Evolutionary conservation across 2,329 filamentous ascomycete species (phyloP), one percentile per base, ranked within the genome.

Genomic region (Sphaceloma murrayae): DNA sequence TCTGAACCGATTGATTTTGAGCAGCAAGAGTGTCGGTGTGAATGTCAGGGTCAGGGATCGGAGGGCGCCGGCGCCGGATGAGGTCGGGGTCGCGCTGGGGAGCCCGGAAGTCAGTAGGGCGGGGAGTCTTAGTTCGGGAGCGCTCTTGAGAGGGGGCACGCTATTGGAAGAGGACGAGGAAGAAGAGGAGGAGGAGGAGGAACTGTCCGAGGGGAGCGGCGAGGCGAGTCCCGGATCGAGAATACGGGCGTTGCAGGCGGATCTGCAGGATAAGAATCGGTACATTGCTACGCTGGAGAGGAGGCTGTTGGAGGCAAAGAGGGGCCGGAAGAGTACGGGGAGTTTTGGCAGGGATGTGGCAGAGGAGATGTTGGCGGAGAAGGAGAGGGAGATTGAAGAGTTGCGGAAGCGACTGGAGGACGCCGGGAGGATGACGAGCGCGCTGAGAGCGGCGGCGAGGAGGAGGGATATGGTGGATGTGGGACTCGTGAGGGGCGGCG

Each of bases 261-360:
- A 98, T 61, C 74, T 98, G 34, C 77, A 76, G n/a, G 91, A 98
- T 65, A 95, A 94, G 68, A 96, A 91, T 55, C 82, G 91, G 22
- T 98, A 98, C 62, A 96, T 96, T 54, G 75, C 83, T 19, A 96
- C 91, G 0, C 67, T 98, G 9, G 91, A 98, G 66, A 93, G 93
- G 63, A 78, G 91, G 18, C 69, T 98, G 1, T 70, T 96, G 24
- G 91, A 98, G 58, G 91, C 91, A 27, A 75, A 91, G 30, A 75
- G 89, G 36, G 95, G 88, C 63, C 87, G 73, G 67, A 45, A 82
- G 40, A 34, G 29, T 16, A 45, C 13, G 8, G 31, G 17, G 19
- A 17, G n/a, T n/a, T n/a, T 21, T 14, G 29, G 21, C 6, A 33
- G 17, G n/a, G 42, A 22, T n/a, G 17, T 17, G 5, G 24, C 18